phyloP scores from a whole-genome alignment of 192 early-diverging fungal species.

The Chytriomyces sp. region DNA sequence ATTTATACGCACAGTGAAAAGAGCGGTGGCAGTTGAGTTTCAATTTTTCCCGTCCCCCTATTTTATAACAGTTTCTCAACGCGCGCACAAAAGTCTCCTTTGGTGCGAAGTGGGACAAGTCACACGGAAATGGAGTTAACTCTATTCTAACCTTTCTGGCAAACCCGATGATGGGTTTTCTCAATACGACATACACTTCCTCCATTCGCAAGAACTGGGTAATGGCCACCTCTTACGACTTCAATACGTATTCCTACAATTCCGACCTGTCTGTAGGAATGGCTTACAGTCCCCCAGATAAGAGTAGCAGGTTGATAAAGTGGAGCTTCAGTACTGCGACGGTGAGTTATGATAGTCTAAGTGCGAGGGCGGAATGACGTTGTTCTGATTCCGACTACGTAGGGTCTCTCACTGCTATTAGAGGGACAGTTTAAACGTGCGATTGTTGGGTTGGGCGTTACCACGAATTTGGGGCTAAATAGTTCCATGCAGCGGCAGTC shows the following conservation, averaged over 20 bases:
- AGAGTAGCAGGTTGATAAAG: constrained; percentile 57
- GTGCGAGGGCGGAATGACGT: too few species aligned
- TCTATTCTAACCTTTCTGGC: constrained; percentile 24
- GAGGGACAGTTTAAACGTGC: constrained; percentile 69
- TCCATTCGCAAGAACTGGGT: constrained; percentile 70
- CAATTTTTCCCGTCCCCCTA: not conserved
- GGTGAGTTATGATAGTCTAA: constrained; percentile 25
- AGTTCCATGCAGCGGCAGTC: constrained; percentile 21
- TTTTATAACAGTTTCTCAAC: not conserved
- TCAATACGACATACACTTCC: constrained; percentile 80
- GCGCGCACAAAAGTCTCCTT: constrained; percentile 44
- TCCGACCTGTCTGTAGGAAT: constrained; percentile 87
- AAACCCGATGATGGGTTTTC: constrained; percentile 75
- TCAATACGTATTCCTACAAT: constrained; percentile 89
- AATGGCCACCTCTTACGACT: constrained; percentile 83
- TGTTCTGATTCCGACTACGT: too few species aligned
- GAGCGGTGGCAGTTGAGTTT: constrained; percentile 80
- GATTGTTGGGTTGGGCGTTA: constrained; percentile 69
- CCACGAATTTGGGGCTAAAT: constrained; percentile 56
- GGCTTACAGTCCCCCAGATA: constrained; percentile 69
- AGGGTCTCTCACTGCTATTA: constrained; percentile 71
- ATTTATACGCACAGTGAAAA: constrained; percentile 69
- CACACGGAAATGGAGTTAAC: not conserved
- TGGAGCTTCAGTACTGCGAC: constrained; percentile 51
- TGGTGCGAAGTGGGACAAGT: constrained; percentile 30